A percentile compares a stretch with the other conserved stretches of the same genome.
These are phyloP conservation scores for Thelonectria blattea DNA, from an alignment of 2,329 filamentous ascomycete species.

Conservation along the genomic window DNA sequence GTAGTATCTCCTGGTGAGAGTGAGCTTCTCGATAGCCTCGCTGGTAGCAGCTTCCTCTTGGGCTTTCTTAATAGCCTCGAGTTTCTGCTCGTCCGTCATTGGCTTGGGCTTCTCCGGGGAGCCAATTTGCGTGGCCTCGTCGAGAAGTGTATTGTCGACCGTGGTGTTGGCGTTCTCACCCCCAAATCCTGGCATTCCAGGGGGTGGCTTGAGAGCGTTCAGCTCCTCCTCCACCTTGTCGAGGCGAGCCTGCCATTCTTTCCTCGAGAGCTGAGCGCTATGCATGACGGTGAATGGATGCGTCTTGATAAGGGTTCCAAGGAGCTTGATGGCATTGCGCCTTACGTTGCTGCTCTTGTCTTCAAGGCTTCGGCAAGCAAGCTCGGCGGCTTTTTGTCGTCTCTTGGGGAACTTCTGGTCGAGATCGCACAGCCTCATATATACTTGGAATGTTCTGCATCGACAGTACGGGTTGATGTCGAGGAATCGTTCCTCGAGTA, in stretches of 20 bases:
- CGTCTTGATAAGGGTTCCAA: slow-evolving; percentile 87
- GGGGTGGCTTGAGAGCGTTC: slow-evolving; percentile 80
- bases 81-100: slow-evolving; percentile 81
- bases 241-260: slow-evolving; percentile 84
- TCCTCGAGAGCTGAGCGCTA: slow-evolving; percentile 81
- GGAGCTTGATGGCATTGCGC: slow-evolving; percentile 90
- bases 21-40: slow-evolving; percentile 85
- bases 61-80: slow-evolving; percentile 76
- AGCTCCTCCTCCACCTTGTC: slow-evolving; percentile 85
- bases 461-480: slow-evolving; percentile 97
- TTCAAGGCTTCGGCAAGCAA: slow-evolving; percentile 87
- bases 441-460: slow-evolving; percentile 90
- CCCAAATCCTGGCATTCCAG: slow-evolving; percentile 66
- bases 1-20: slow-evolving; percentile 89
- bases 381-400: slow-evolving; percentile 83
- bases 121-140: slow-evolving; percentile 85
- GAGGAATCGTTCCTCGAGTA: slow-evolving; percentile 92
- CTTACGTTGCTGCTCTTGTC: slow-evolving; percentile 99
- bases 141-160: slow-evolving; percentile 78
- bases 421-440: slow-evolving; percentile 89
- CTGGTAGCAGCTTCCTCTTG: slow-evolving; percentile 87
- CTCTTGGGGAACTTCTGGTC: slow-evolving; percentile 95
- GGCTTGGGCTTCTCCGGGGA: slow-evolving; percentile 68
- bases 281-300: slow-evolving; percentile 95
- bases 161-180: slow-evolving; percentile 70